Percentiles rank a stretch among this genome's conserved stretches.
Evolutionary conservation across 2,329 filamentous ascomycete genomes (phyloP).

Genomic region (Purpureocillium lavendulum): DNA sequence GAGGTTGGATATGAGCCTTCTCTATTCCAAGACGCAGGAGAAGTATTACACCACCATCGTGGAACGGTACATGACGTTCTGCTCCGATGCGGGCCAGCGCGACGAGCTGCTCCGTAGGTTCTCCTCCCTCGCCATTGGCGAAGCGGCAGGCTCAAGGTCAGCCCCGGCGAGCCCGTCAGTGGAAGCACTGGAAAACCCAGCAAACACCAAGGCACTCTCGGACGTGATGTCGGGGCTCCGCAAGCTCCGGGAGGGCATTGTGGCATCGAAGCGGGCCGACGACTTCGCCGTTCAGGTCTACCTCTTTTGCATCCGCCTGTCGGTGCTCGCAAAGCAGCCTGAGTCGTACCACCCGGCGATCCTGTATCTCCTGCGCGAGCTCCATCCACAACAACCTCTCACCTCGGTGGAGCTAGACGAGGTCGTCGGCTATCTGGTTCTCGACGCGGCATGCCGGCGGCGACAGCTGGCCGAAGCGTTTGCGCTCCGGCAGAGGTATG

Average conservation of each 20-base stretch:
- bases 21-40: conserved; percentile 72
- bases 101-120: conserved; percentile 71
- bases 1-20: conserved; percentile 39
- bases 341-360: conserved; percentile 89
- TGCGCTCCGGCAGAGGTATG: conserved; percentile 51
- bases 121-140: conserved; percentile 43
- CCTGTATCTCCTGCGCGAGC: conserved; percentile 62
- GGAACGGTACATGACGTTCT: conserved; percentile 83
- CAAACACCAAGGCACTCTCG: conserved; percentile 55
- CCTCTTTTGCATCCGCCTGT: conserved; percentile 80
- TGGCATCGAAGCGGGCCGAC: conserved; percentile 68
- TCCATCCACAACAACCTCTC: conserved; percentile 63
- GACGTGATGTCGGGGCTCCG: conserved; percentile 76
- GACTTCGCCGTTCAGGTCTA: conserved; percentile 83
- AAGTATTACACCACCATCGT: conserved; percentile 81
- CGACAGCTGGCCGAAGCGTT: conserved; percentile 67
- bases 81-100: conserved; percentile 62
- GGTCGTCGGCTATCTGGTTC: conserved; percentile 69
- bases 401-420: conserved; percentile 67
- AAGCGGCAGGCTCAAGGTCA: background rate
- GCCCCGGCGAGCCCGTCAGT: background rate
- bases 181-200: conserved; percentile 12
- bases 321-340: conserved; percentile 71
- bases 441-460: conserved; percentile 84
- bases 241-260: conserved; percentile 84